Conservation (phyloP, 73 alveolate genomes). For the Paramecium sonneborni region DNA sequence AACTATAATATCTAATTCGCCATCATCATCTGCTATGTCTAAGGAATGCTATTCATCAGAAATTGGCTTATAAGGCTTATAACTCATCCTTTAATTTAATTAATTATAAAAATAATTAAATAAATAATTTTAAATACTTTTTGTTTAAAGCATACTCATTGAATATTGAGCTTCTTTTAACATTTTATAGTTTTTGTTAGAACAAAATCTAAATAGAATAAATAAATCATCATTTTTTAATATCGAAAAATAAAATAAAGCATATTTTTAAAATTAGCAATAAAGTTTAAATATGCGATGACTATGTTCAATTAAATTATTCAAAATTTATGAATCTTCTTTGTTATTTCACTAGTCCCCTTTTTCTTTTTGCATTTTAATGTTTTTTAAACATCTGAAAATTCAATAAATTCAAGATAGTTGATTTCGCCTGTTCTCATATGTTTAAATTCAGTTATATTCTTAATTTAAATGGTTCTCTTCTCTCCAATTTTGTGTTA, state of each 20-base stretch:
- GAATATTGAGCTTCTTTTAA: no score
- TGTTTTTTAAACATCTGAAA: background rate
- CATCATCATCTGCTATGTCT: background rate
- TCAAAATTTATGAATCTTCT: background rate
- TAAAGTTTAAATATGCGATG: background rate
- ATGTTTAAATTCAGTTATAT: background rate
- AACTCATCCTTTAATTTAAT: background rate
- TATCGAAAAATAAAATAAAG: no score
- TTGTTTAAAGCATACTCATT: background rate
- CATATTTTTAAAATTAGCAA: background rate
- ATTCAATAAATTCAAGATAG: background rate
- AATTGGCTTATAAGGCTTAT: constrained; percentile 20
- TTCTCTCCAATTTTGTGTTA: background rate
- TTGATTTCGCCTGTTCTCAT: background rate
- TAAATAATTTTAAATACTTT: background rate
- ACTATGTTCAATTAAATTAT: background rate
- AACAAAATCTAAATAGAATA: no score
- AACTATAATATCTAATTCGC: background rate
- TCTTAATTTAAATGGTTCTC: background rate
- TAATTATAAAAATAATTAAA: background rate
- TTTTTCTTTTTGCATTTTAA: background rate
- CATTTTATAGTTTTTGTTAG: no score
- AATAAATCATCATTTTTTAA: no score
- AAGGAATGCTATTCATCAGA: background rate
- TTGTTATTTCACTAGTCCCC: background rate